phyloP scores from a whole-genome alignment of 352 stramenopile species.

The Chrysophaeum taylorii region DNA sequence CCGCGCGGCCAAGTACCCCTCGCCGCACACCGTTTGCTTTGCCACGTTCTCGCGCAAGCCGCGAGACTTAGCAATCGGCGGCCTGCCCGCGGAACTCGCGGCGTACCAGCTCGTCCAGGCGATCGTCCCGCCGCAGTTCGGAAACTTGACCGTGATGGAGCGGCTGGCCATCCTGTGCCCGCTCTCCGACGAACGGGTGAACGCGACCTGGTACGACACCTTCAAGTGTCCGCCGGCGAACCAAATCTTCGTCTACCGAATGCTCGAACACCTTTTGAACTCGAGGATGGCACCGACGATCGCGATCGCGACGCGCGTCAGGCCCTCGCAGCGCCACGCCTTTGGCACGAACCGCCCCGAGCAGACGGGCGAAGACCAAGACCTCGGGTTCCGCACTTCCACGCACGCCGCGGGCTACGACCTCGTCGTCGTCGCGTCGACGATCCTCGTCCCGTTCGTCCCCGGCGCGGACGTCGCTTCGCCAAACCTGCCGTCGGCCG shows the following conservation, averaged over 20 bases:
- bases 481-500: constrained; percentile 63
- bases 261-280: constrained; percentile 74
- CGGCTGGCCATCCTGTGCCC: constrained; percentile 23
- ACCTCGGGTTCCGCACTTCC: constrained; percentile 71
- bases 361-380: constrained; percentile 72
- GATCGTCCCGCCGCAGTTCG: constrained; percentile 77
- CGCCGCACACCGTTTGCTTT: constrained; percentile 68
- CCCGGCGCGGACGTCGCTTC: constrained; percentile 63
- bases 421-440: constrained; percentile 49
- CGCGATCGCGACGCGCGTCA: constrained; percentile 39
- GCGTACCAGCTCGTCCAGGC: constrained; percentile 80
- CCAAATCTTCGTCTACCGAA: constrained; percentile 25
- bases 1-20: constrained; percentile 61
- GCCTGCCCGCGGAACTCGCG: constrained; percentile 62
- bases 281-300: constrained; percentile 65
- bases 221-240: constrained; percentile 23
- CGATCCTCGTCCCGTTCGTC: constrained; percentile 51
- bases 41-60: constrained; percentile 71
- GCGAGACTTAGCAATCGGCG: constrained; percentile 65
- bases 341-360: constrained; percentile 63
- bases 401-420: constrained; percentile 21
- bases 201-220: constrained; percentile 26
- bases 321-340: constrained; percentile 26
- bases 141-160: constrained; percentile 73
- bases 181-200: constrained; percentile 29